These are phyloP conservation scores for Fusarium ambrosium DNA, from an alignment of 2,329 filamentous ascomycete genomes.

Conservation along the genomic window DNA sequence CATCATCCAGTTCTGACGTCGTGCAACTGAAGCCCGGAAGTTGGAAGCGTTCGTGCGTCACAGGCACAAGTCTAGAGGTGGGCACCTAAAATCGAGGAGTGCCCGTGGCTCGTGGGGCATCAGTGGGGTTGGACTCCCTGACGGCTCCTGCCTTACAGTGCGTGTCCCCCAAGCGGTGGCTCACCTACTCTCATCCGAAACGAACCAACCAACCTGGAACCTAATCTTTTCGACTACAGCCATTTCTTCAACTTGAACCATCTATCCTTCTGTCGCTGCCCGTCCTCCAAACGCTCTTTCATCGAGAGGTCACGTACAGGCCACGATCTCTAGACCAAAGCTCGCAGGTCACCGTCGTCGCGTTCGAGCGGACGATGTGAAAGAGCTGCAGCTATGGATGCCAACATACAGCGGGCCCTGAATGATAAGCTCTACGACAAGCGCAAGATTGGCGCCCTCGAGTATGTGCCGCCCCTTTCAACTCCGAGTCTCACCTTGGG, in stretches of 20 bases:
- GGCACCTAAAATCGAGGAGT: neutral
- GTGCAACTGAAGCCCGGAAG: conserved; percentile 8
- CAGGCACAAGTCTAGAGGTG: conserved; percentile 24
- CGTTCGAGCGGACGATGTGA: conserved; percentile 40
- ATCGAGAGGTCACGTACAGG: neutral
- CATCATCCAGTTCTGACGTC: neutral
- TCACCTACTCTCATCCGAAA: conserved; percentile 36
- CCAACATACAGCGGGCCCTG: conserved; percentile 87
- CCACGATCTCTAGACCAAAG: neutral
- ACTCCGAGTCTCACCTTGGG: neutral
- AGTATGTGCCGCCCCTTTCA: conserved; percentile 71
- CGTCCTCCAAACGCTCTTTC: neutral
- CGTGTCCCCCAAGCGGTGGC: conserved; percentile 7
- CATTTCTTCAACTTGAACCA: neutral
- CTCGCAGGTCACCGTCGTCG: conserved; percentile 18
- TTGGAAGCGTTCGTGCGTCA: conserved; percentile 30
- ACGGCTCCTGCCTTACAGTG: conserved; percentile 37
- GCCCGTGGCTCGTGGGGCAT: conserved; percentile 33
- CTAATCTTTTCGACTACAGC: conserved; percentile 34
- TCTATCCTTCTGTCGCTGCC: neutral
- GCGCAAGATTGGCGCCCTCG: conserved; percentile 94
- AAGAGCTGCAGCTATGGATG: conserved; percentile 75
- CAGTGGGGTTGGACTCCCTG: conserved; percentile 29
- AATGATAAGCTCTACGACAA: conserved; percentile 99
- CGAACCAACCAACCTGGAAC: conserved; percentile 35